phyloP scores from a whole-genome alignment of 2,329 filamentous ascomycete genomes.

The Fusarium sambucinum region DNA sequence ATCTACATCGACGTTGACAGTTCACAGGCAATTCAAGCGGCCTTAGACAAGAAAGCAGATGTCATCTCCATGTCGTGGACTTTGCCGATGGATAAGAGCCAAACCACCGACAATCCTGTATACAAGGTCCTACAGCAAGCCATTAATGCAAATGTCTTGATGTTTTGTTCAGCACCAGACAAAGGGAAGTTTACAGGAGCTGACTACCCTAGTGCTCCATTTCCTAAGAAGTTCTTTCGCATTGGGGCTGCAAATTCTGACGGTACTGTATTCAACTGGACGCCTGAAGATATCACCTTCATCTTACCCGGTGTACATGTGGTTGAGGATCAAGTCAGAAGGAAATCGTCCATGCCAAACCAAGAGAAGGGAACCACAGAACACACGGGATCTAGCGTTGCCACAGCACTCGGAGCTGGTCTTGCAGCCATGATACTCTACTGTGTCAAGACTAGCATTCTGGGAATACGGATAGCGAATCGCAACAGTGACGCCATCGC shows the following conservation, averaged over 20 bases:
- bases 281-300: neutral
- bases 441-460: slow-evolving; percentile 5
- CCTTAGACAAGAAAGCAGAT: neutral
- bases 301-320: neutral
- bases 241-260: neutral
- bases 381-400: slow-evolving; percentile 2
- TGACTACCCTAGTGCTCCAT: neutral
- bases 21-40: neutral
- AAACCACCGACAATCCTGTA: neutral
- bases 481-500: neutral
- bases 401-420: neutral
- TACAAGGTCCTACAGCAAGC: neutral
- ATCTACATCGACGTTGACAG: neutral
- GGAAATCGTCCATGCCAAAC: neutral
- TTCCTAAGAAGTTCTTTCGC: neutral
- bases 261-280: neutral
- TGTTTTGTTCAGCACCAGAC: slow-evolving; percentile 10
- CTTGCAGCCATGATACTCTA: slow-evolving; percentile 6
- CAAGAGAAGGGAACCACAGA: neutral
- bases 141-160: neutral
- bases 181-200: neutral
- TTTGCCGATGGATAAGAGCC: neutral
- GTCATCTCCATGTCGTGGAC: slow-evolving; percentile 16
- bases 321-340: too few species aligned
- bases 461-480: neutral